Evolutionary conservation across 176 grass and related monocot genomes (phyloP).

Genomic region (Juncus inflexus): DNA sequence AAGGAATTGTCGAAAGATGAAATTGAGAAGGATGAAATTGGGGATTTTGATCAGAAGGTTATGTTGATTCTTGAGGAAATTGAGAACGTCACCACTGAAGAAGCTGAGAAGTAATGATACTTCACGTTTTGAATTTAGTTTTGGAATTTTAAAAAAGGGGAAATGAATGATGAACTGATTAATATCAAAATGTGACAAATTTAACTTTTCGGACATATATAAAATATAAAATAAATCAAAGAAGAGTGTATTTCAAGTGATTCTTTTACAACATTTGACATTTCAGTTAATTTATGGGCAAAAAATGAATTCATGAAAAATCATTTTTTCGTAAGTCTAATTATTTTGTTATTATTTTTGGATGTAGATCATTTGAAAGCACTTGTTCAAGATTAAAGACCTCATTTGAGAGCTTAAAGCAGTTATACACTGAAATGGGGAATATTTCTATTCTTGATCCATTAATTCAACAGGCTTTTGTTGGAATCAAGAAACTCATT

Average conservation of each 20-base stretch:
- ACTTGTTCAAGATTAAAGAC: conserved; percentile 48
- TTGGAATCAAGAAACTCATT: conserved; percentile 50
- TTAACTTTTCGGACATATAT: neutral
- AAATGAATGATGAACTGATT: conserved; percentile 8
- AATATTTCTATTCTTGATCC: conserved; percentile 65
- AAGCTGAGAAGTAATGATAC: conserved; percentile 72
- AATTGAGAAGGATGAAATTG: conserved; percentile 36
- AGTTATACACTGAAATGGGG: conserved; percentile 47
- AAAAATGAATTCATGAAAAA: neutral
- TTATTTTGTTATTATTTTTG: conserved; percentile 13
- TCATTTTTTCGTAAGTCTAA: neutral
- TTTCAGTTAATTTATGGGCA: conserved; percentile 7
- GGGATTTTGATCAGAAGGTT: conserved; percentile 68
- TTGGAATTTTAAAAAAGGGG: conserved; percentile 1
- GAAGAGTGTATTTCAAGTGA: neutral
- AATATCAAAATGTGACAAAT: neutral
- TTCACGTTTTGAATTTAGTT: conserved; percentile 4
- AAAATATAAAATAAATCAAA: neutral
- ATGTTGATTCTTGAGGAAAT: conserved; percentile 84
- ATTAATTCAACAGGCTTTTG: conserved; percentile 71
- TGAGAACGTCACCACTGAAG: conserved; percentile 81
- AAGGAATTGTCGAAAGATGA: neutral
- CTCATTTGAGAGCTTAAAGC: conserved; percentile 78
- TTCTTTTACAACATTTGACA: neutral
- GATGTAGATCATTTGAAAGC: conserved; percentile 80